Evolutionary conservation across 805 yeast genomes (phyloP).

Genomic region (Zygoascus ofunaensis): DNA sequence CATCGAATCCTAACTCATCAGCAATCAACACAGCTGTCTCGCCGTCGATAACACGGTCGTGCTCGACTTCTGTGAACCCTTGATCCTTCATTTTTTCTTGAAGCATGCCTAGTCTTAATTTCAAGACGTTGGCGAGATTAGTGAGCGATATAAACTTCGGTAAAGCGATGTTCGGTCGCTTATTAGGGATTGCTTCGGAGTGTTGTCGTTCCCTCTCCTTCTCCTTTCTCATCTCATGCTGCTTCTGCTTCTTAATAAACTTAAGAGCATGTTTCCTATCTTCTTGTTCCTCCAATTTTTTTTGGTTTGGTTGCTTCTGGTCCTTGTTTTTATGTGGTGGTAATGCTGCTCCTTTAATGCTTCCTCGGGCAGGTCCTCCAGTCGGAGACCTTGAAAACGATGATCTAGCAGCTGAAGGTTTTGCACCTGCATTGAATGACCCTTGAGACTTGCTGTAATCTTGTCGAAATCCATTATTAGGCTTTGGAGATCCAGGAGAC

Average conservation of each 20-base stretch:
- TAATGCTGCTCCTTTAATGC: no score
- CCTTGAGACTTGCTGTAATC: no score
- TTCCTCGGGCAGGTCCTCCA: no score
- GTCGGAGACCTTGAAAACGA: no score
- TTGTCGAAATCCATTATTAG: no score
- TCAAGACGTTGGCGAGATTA: conserved; percentile 63
- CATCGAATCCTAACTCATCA: conserved; percentile 76
- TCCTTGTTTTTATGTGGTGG: no score
- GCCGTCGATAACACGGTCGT: conserved; percentile 71
- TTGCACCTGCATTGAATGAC: no score
- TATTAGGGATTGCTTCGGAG: conserved; percentile 1
- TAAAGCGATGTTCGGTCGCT: conserved; percentile 26
- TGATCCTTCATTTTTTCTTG: conserved; percentile 48
- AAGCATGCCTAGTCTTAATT: conserved; percentile 53
- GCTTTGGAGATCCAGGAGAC: no score
- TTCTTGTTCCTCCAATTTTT: neutral
- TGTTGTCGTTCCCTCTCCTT: neutral
- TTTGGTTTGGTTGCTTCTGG: neutral
- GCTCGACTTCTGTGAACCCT: conserved; percentile 63
- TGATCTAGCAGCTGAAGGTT: no score
- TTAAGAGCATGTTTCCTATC: neutral
- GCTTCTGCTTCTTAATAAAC: conserved; percentile 1
- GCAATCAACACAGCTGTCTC: conserved; percentile 84
- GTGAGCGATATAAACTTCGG: conserved; percentile 76
- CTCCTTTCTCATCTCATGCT: neutral